phyloP scores from a whole-genome alignment of 352 stramenopile genomes.

The Globisporangium takayamanum region DNA sequence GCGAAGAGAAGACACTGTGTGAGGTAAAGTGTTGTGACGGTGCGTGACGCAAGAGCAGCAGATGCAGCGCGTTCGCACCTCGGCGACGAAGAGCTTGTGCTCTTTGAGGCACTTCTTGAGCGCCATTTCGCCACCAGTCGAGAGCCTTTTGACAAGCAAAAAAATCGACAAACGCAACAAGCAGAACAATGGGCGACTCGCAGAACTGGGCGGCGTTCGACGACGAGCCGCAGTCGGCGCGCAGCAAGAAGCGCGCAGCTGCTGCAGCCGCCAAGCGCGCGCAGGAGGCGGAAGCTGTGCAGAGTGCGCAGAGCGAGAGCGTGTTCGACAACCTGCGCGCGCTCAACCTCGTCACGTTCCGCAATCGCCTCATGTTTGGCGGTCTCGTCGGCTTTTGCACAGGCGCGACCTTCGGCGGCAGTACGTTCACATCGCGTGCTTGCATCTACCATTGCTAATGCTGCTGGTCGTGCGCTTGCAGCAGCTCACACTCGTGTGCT shows the following conservation, averaged over 20 bases:
- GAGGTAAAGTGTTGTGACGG: neutral
- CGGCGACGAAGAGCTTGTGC: constrained; percentile 55
- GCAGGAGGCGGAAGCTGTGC: constrained; percentile 8
- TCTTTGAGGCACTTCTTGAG: constrained; percentile 59
- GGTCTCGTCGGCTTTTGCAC: constrained; percentile 75
- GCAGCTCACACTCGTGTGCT: neutral
- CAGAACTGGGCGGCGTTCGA: constrained; percentile 84
- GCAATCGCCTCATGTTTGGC: constrained; percentile 72
- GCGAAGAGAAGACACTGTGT: neutral
- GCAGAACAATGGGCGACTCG: constrained; percentile 49
- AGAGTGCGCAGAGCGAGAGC: neutral
- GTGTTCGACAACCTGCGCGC: constrained; percentile 20
- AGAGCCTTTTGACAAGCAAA: neutral
- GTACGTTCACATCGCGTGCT: constrained; percentile 15
- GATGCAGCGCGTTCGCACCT: constrained; percentile 20
- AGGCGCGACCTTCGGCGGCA: constrained; percentile 66
- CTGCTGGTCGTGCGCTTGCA: neutral
- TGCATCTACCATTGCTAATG: neutral
- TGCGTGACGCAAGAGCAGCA: neutral
- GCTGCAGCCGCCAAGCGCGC: neutral
- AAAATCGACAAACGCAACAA: neutral
- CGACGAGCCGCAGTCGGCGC: constrained; percentile 15
- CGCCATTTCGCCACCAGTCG: constrained; percentile 21
- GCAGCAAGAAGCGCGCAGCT: constrained; percentile 1
- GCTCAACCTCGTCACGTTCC: constrained; percentile 39